Evolutionary conservation across 202 grass and related monocot genomes (phyloP).

Genomic region (Eragrostis tef): DNA sequence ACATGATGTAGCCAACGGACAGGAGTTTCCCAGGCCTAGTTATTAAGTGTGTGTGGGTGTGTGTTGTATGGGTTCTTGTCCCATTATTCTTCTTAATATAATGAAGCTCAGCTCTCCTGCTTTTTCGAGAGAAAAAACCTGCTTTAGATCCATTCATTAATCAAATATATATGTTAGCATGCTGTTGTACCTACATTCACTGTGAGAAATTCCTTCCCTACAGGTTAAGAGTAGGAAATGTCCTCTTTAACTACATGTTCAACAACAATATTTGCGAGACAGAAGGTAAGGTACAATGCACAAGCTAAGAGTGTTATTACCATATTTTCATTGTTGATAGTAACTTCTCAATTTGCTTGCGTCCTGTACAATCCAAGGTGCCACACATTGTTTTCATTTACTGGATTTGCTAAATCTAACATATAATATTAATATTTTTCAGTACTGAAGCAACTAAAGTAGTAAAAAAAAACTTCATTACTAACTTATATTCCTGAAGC

Average conservation of each 20-base stretch:
- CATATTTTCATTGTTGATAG: constrained; percentile 20
- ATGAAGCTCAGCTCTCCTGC: no score
- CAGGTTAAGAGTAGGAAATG: constrained; percentile 91
- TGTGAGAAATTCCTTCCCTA: constrained; percentile 25
- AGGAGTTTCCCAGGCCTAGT: neutral
- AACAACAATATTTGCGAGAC: constrained; percentile 41
- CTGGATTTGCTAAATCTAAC: neutral
- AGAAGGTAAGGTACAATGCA: constrained; percentile 36
- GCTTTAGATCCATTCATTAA: neutral
- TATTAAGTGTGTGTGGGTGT: no score
- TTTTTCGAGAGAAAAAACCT: no score
- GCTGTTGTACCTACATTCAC: constrained; percentile 33
- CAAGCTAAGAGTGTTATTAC: constrained; percentile 25
- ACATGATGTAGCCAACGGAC: neutral
- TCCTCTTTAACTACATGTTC: constrained; percentile 78
- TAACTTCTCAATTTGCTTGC: constrained; percentile 29
- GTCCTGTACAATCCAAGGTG: neutral
- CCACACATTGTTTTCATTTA: neutral
- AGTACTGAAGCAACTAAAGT: neutral
- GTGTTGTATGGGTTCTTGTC: no score
- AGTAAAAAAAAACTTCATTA: neutral
- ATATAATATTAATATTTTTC: neutral
- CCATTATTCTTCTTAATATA: no score
- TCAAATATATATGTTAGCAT: constrained; percentile 35
- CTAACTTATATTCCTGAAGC: neutral